These are phyloP conservation scores for Dissoconium aciculare DNA, from an alignment of 2,329 filamentous ascomycete genomes.

Conservation along the genomic window DNA sequence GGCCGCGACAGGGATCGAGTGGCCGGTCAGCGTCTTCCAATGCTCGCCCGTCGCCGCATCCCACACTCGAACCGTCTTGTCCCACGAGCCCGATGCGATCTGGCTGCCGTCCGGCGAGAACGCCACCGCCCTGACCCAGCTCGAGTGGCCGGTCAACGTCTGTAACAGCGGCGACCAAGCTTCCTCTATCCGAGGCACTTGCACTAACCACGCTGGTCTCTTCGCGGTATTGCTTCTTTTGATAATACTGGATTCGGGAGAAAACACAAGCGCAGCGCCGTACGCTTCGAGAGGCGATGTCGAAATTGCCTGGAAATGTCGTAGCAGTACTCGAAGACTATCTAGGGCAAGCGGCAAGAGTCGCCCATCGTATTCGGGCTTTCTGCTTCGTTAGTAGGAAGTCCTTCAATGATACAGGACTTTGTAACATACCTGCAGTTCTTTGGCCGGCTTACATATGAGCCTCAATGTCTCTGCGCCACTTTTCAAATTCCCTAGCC, in stretches of 20 bases:
- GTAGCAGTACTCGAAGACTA: neutral
- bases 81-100: constrained; percentile 16
- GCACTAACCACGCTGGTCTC: neutral
- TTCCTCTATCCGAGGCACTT: neutral
- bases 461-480: neutral
- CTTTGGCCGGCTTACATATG: neutral
- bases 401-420: constrained; percentile 1
- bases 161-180: neutral
- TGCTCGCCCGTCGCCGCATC: constrained; percentile 6
- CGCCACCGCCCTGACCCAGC: constrained; percentile 10
- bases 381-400: neutral
- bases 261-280: constrained; percentile 1
- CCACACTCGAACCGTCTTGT: constrained; percentile 18
- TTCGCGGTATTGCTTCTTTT: constrained; percentile 1
- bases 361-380: neutral
- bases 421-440: neutral
- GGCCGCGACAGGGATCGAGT: neutral
- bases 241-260: neutral
- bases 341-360: neutral
- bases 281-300: constrained; percentile 1
- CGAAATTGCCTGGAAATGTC: neutral
- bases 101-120: constrained; percentile 18
- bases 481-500: neutral
- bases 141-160: constrained; percentile 14
- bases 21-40: constrained; percentile 2